phyloP scores from a whole-genome alignment of 2,329 filamentous ascomycete genomes.

The Metarhizium brunneum region DNA sequence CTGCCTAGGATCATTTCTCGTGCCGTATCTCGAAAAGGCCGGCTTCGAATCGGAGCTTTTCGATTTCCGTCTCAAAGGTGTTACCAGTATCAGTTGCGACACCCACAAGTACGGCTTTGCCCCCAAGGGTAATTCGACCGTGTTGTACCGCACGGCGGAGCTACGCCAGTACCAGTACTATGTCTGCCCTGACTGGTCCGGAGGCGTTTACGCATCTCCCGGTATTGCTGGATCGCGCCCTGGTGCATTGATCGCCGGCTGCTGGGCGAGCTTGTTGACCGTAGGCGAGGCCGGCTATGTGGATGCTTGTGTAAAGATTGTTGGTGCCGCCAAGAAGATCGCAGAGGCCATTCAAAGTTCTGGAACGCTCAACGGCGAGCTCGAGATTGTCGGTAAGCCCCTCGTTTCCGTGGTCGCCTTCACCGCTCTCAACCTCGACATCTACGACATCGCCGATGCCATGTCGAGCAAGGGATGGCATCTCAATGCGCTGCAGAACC shows the following conservation, averaged over 20 bases:
- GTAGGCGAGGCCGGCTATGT: constrained; percentile 85
- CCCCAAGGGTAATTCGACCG: constrained; percentile 90
- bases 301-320: constrained; percentile 76
- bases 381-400: constrained; percentile 75
- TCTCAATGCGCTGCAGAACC: constrained; percentile 85
- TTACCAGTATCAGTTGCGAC: constrained; percentile 92
- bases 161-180: constrained; percentile 93
- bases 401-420: constrained; percentile 89
- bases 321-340: constrained; percentile 78
- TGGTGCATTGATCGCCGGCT: constrained; percentile 88
- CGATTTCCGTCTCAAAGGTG: constrained; percentile 88
- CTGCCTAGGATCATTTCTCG: constrained; percentile 90
- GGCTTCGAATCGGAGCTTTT: constrained; percentile 84
- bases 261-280: constrained; percentile 87
- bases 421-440: constrained; percentile 70
- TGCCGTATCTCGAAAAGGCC: constrained; percentile 86
- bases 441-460: constrained; percentile 88
- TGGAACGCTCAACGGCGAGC: constrained; percentile 58
- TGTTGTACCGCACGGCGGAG: constrained; percentile 74
- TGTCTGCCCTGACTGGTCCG: constrained; percentile 87
- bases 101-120: constrained; percentile 99
- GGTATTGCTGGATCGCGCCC: constrained; percentile 86
- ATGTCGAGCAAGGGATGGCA: constrained; percentile 88
- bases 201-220: constrained; percentile 91
- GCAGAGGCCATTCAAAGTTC: constrained; percentile 62